Evolutionary conservation across 208 protist species (phyloP), one percentile per base, ranked within the genome.

Genomic region (Angomonas deanei): DNA sequence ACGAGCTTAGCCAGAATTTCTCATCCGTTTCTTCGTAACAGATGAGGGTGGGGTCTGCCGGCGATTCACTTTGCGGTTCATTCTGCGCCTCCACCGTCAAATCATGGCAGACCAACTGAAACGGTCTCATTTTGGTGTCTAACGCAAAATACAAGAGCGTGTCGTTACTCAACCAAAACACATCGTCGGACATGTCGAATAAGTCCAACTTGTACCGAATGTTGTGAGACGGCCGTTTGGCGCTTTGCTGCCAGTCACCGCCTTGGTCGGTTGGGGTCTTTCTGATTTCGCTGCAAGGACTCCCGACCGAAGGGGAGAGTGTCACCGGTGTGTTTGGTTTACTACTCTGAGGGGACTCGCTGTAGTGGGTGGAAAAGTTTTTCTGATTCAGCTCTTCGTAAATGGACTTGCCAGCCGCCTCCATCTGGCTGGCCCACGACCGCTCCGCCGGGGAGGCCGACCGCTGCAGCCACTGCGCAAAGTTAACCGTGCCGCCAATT

Each of bases 11-110:
- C 76, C 80, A 91, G 60, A 84, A 88, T 24, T 68, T 61, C 63
- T 87, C 80, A 55, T 87, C 72, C 6, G 52, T 36, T 56, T 88
- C 80, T 52, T 91, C 78, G 34, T 76, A 91, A 52, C 77, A 84
- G 38, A 91, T 62, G 24, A 75, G 53, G 15, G 71, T 70, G 19
- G 70, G 56, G 17, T 56, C 52, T 15, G 49, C 32, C 17, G 64
- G 53, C n/a, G n/a, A n/a, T n/a, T n/a, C 42, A 21, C n/a, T 15
- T 15, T 26, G 4, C 42, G 53, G 10, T 24, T 17, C 28, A 10
- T 13, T 26, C 28, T 3, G n/a, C 24, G 2, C 59, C 11, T 55
- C 61, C 2, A 62, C 1, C 28, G n/a, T 55, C 31, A 89, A 70
- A 55, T 88, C 76, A 52, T 92, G 86, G 61, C 79, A 77, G 23